Evolutionary conservation across 2,329 filamentous ascomycete genomes (phyloP).

Genomic region (Aspergillus felis): DNA sequence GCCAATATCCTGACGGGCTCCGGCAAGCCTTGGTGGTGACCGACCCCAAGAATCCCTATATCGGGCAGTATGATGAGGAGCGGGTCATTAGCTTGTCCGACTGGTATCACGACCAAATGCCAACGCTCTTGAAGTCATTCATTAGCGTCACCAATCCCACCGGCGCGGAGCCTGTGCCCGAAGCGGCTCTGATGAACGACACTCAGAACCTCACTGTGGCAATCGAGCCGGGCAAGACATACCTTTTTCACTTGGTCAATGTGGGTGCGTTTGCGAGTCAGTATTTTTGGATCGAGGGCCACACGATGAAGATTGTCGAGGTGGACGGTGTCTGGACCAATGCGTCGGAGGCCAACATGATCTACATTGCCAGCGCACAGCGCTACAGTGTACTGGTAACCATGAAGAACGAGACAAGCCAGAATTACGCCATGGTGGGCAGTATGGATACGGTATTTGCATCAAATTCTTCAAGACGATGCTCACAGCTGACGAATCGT

Average conservation of each 20-base stretch:
- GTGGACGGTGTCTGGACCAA: constrained; percentile 67
- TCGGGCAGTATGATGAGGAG: constrained; percentile 56
- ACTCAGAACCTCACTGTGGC: constrained; percentile 56
- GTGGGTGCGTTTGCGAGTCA: constrained; percentile 62
- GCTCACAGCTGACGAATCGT: constrained; percentile 16
- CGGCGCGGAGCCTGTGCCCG: constrained; percentile 61
- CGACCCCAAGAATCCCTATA: constrained; percentile 51
- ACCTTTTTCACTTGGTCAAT: constrained; percentile 67
- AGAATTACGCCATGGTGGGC: constrained; percentile 62
- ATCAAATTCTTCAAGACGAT: neutral
- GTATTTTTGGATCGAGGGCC: constrained; percentile 44
- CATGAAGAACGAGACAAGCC: constrained; percentile 55
- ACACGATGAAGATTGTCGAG: constrained; percentile 64
- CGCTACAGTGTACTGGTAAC: constrained; percentile 53
- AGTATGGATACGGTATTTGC: constrained; percentile 60
- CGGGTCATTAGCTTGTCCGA: constrained; percentile 64
- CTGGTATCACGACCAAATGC: constrained; percentile 62
- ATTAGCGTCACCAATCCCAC: constrained; percentile 48
- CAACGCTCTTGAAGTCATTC: constrained; percentile 44
- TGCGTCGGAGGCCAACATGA: constrained; percentile 53
- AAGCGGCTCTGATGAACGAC: constrained; percentile 68
- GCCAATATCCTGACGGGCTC: constrained; percentile 65
- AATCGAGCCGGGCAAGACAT: constrained; percentile 64
- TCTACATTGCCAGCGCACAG: constrained; percentile 66
- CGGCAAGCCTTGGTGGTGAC: constrained; percentile 64